These are phyloP conservation scores for Asterionellopsis glacialis DNA, from an alignment of 108 stramenopile genomes.

Conservation along the genomic window DNA sequence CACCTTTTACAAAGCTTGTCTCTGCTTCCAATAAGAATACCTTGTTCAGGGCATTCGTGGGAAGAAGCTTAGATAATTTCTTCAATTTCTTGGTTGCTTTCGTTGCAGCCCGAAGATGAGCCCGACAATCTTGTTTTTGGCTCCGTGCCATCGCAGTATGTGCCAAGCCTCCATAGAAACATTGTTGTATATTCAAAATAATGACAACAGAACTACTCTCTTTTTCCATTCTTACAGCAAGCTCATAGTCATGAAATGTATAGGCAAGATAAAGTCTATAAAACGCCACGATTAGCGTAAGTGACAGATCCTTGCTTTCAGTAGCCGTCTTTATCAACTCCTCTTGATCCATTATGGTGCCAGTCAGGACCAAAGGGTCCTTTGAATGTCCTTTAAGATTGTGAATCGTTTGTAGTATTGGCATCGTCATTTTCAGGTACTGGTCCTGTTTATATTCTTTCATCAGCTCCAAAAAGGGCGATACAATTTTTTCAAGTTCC, in stretches of 20 bases:
- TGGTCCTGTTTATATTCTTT: conserved; percentile 25
- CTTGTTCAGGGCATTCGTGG: conserved; percentile 43
- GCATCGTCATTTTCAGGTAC: conserved; percentile 12
- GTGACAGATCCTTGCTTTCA: conserved; percentile 1
- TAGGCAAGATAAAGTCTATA: conserved; percentile 12
- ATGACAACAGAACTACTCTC: conserved; percentile 11
- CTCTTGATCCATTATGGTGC: conserved; percentile 21
- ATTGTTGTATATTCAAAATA: conserved; percentile 8
- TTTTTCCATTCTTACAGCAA: conserved; percentile 7
- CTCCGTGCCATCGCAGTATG: conserved; percentile 5
- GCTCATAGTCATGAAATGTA: conserved; percentile 11
- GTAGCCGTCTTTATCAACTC: conserved; percentile 3
- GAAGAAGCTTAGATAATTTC: conserved; percentile 24
- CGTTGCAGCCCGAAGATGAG: conserved; percentile 4
- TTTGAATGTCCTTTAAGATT: conserved; percentile 17
- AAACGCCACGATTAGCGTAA: not conserved
- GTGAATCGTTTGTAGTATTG: conserved; percentile 23
- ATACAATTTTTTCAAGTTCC: conserved; percentile 3
- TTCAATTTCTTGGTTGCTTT: conserved; percentile 5
- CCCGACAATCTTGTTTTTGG: no score
- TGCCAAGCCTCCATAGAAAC: conserved; percentile 13
- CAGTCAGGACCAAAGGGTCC: conserved; percentile 23
- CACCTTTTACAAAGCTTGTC: conserved; percentile 28
- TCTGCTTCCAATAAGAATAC: conserved; percentile 45
- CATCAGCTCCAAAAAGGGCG: conserved; percentile 14